A percentile compares a stretch with the other conserved stretches of the same genome.
phyloP scores from a whole-genome alignment of 1,284 basidiomycete genomes.

The Termitomyces sp. region DNA sequence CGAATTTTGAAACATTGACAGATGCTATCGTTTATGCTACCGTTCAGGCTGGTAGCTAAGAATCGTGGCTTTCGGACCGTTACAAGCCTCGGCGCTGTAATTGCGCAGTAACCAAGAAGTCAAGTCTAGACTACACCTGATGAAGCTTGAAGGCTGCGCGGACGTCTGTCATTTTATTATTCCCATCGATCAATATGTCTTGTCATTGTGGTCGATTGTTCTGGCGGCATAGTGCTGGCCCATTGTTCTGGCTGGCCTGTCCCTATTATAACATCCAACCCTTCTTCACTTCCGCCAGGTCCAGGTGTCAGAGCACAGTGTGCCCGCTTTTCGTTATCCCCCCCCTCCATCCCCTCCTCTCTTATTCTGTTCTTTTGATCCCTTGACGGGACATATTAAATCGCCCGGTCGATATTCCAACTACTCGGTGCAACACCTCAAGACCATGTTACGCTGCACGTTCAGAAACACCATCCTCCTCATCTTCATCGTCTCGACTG shows the following conservation, averaged over 20 bases:
- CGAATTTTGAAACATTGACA: neutral
- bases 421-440: neutral
- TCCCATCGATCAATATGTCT: neutral
- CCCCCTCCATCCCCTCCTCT: neutral
- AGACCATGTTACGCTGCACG: neutral
- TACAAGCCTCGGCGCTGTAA: neutral
- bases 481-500: neutral
- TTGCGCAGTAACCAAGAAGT: neutral
- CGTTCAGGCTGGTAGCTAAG: neutral
- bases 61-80: neutral
- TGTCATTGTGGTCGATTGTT: neutral
- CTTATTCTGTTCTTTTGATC: neutral
- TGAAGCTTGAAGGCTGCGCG: neutral
- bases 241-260: no score
- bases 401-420: neutral
- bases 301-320: conserved; percentile 5
- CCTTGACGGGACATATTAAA: conserved; percentile 5
- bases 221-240: neutral
- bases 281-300: neutral
- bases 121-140: neutral
- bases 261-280: neutral
- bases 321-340: neutral
- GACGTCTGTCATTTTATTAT: neutral
- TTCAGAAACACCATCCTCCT: conserved; percentile 6
- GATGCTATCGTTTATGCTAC: neutral